Conservation (phyloP, 768 basidiomycete genomes). For the Sporobolomyces pararoseus region DNA sequence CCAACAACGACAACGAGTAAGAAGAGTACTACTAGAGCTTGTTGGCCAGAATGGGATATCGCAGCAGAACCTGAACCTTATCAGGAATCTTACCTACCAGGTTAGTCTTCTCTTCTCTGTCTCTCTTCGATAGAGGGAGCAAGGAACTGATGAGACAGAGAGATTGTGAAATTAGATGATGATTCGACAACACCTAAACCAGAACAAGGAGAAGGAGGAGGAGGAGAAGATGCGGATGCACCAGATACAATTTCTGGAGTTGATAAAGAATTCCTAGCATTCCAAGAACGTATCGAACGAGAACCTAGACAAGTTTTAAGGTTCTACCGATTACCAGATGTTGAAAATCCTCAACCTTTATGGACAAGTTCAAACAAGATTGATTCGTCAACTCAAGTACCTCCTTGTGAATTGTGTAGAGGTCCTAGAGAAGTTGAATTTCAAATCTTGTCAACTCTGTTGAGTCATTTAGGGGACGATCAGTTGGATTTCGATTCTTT, state of each 20-base stretch:
- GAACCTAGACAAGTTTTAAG: conserved; percentile 44
- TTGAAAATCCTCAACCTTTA: conserved; percentile 32
- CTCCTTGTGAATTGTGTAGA: conserved; percentile 32
- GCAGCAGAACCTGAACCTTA: conserved; percentile 34
- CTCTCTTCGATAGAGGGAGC: too few species aligned
- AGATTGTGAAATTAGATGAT: not conserved
- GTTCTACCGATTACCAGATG: conserved; percentile 40
- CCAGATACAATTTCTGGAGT: conserved; percentile 40
- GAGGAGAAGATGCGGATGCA: conserved; percentile 30
- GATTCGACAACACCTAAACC: conserved; percentile 4
- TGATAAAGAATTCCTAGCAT: conserved; percentile 41
- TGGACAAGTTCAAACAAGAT: conserved; percentile 25
- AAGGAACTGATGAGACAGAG: not conserved
- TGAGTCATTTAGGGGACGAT: conserved; percentile 16
- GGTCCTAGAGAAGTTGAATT: conserved; percentile 40
- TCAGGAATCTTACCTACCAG: conserved; percentile 37
- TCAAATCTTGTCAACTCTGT: conserved; percentile 14
- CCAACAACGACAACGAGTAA: not conserved
- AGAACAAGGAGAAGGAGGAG: conserved; percentile 16
- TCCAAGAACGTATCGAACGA: conserved; percentile 41
- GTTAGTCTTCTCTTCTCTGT: not conserved
- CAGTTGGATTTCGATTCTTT: conserved; percentile 39
- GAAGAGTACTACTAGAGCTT: too few species aligned
- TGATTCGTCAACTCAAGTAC: not conserved
- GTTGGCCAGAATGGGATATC: conserved; percentile 34